Base-by-base conservation (phyloP, 768 basidiomycete genomes). In the Leccinum truebloodii region DNA sequence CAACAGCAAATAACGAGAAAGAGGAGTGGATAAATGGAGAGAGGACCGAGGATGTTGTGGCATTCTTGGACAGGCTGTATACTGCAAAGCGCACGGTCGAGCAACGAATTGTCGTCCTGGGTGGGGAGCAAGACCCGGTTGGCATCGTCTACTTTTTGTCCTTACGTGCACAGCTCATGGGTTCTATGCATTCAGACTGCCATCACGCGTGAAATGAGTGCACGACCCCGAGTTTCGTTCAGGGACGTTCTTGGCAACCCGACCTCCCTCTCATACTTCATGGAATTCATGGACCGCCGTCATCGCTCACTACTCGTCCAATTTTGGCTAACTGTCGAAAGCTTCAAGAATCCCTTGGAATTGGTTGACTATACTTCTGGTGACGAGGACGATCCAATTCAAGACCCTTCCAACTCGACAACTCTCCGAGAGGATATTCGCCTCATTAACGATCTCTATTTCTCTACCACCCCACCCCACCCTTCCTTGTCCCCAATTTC, bases 201-300 rank as follows among this genome's bases (percentile, higher is more conserved):
- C 52, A 66, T 76, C 28, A 72, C 77, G 61, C 74, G 78, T 49
- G 86, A 86, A 54, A 60, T 78, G 1, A 69, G 68, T 44, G 69
- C 76, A 22, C 79, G 83, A 49, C 78, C 83, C 5, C 77, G 82
- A 12, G 75, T 91, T 24, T 79, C 83, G 0, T 80, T 96, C 4
- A 84, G 91, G 41, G 90, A 94, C 55, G 82, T 98, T 54, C 84
- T 99, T 3, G 79, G 87, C 24, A 95, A 94, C 65, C 95, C 96
- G 0, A 89, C 87, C 39, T 94, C 94, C 0, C 82, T 98, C 3
- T 94, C 92, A 2, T 96, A 97, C 72, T 92, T 96, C 77, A 95
- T 98, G 88, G 97, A 99, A 77, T 97, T 93, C 67, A 95, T 98
- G 93, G 97, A 98, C 66, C 85, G 97, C 14, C 85, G 90, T 8